These are phyloP conservation scores for thale cress (Arabidopsis thaliana) DNA, from an alignment of 345 rosid species.

Conservation along the genomic window TAIR10.1 NC_003075.7:8717001-8717500, in stretches of 20 bases:
- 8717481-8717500: too few relatives aligned
- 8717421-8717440: too few relatives aligned
- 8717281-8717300: conserved; percentile 45
- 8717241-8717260: conserved; percentile 45
- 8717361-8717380: conserved; percentile 51
- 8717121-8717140: too few relatives aligned
- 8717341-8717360: conserved; percentile 43
- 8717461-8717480: too few relatives aligned
- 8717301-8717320: conserved; percentile 30
- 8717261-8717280: conserved; percentile 47
- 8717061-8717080: conserved; percentile 62
- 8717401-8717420: too few relatives aligned
- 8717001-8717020: conserved; percentile 36
- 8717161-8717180: conserved; percentile 38
- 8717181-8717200: not conserved
- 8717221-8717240: conserved; percentile 31
- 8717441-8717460: too few relatives aligned
- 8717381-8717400: conserved; percentile 11
- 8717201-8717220: not conserved
- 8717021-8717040: conserved; percentile 53
- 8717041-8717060: conserved; percentile 51
- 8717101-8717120: too few relatives aligned
- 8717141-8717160: conserved; percentile 44
- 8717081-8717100: conserved; percentile 52
- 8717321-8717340: conserved; percentile 33